These are phyloP conservation scores for Bisporella sp. DNA, from an alignment of 2,329 filamentous ascomycete genomes.

Conservation along the genomic window DNA sequence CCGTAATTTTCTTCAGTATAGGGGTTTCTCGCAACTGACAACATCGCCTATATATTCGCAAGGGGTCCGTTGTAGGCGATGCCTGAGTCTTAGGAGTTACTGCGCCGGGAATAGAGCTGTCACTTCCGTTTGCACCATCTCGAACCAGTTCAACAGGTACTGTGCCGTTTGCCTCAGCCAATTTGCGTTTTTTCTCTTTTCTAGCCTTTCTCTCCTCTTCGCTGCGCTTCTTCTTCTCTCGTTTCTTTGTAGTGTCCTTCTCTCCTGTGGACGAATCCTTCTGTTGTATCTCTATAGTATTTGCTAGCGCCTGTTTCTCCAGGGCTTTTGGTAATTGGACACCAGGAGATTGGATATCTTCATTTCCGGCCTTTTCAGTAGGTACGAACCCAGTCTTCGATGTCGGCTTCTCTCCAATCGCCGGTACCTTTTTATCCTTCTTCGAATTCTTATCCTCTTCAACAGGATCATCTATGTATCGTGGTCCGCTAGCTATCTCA, in stretches of 20 bases:
- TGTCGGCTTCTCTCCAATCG: constrained; percentile 56
- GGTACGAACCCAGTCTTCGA: constrained; percentile 49
- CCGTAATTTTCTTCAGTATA: constrained; percentile 84
- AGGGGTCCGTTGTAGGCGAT: constrained; percentile 80
- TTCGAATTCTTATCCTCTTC: constrained; percentile 39
- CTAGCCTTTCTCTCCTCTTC: constrained; percentile 89
- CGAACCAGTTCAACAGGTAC: constrained; percentile 77
- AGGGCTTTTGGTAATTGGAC: constrained; percentile 27
- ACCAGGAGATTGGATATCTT: constrained; percentile 35
- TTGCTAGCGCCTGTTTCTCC: constrained; percentile 24
- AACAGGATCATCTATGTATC: constrained; percentile 63
- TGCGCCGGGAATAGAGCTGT: constrained; percentile 36
- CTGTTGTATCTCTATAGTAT: constrained; percentile 1
- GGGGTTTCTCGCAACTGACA: constrained; percentile 91
- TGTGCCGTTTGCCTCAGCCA: constrained; percentile 81
- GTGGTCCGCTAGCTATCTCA: constrained; percentile 84
- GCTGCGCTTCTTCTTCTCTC: constrained; percentile 92
- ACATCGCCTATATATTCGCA: constrained; percentile 87
- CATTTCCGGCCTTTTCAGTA: constrained; percentile 47
- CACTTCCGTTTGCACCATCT: constrained; percentile 45
- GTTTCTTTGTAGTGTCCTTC: constrained; percentile 58
- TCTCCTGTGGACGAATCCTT: constrained; percentile 19
- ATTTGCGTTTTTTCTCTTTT: constrained; percentile 78
- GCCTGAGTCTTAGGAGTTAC: constrained; percentile 47
- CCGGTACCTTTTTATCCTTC: constrained; percentile 60